These are phyloP conservation scores for Leccinum truebloodii DNA, from an alignment of 768 basidiomycete species.

Conservation along the genomic window DNA sequence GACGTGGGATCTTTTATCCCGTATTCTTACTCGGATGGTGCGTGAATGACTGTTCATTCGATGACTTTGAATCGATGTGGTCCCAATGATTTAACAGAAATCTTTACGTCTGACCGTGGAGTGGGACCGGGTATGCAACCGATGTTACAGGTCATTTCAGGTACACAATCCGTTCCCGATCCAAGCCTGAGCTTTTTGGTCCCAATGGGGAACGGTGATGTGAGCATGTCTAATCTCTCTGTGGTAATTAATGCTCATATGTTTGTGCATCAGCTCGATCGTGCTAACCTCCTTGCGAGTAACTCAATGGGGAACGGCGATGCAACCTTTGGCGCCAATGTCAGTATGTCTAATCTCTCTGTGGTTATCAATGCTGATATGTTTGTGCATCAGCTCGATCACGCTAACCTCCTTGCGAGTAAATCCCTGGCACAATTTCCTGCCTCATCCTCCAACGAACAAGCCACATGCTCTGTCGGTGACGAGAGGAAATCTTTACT, in stretches of 20 bases:
- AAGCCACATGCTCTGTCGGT: neutral
- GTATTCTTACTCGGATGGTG: neutral
- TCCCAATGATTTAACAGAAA: neutral
- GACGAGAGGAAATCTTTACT: neutral
- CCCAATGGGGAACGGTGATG: neutral
- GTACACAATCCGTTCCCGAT: neutral
- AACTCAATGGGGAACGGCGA: neutral
- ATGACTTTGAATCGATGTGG: neutral
- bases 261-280: too few species aligned
- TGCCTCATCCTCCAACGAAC: neutral
- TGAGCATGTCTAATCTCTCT: too few species aligned
- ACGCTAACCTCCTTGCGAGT: neutral
- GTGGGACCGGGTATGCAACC: neutral
- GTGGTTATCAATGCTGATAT: neutral
- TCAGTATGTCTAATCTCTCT: neutral
- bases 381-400: neutral
- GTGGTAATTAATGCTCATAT: too few species aligned
- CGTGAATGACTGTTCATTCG: neutral
- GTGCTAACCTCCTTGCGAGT: too few species aligned
- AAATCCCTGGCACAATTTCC: neutral
- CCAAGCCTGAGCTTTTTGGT: neutral
- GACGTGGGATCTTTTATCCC: neutral
- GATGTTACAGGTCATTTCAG: neutral
- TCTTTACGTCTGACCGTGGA: neutral
- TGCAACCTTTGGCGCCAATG: neutral